phyloP scores from a whole-genome alignment of 2,329 filamentous ascomycete species.

The Bipolaris cookei region DNA sequence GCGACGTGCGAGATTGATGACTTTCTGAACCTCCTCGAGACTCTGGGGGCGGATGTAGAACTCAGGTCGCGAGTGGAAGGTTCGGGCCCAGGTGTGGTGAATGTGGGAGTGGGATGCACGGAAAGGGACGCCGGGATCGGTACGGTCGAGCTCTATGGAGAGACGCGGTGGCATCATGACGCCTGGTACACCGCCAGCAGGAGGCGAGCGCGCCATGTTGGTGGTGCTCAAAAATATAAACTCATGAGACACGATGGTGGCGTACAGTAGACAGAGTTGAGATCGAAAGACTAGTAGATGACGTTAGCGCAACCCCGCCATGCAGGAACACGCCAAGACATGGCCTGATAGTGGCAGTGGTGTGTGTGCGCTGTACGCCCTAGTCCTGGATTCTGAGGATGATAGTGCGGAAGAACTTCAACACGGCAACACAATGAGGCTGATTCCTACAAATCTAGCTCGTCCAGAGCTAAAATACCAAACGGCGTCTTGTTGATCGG shows the following conservation, averaged over 20 bases:
- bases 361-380: neutral
- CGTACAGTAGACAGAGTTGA: constrained; percentile 1
- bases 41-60: constrained; percentile 87
- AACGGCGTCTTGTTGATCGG: neutral
- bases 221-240: constrained; percentile 8
- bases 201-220: constrained; percentile 34
- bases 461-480: neutral
- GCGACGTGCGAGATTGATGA: constrained; percentile 77
- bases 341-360: neutral
- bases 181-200: constrained; percentile 16
- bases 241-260: constrained; percentile 10
- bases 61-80: constrained; percentile 87
- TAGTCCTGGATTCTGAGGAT: neutral
- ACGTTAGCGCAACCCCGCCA: constrained; percentile 12
- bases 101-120: constrained; percentile 73
- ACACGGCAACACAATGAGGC: neutral
- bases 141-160: constrained; percentile 62
- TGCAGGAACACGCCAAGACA: constrained; percentile 7
- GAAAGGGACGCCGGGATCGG: constrained; percentile 73
- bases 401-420: neutral
- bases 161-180: constrained; percentile 51
- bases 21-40: constrained; percentile 80
- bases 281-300: constrained; percentile 14
- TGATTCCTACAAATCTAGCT: neutral
- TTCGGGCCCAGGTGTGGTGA: constrained; percentile 94